Evolutionary conservation across 345 rosid species (phyloP).

Genomic region (Salix exigua): DNA sequence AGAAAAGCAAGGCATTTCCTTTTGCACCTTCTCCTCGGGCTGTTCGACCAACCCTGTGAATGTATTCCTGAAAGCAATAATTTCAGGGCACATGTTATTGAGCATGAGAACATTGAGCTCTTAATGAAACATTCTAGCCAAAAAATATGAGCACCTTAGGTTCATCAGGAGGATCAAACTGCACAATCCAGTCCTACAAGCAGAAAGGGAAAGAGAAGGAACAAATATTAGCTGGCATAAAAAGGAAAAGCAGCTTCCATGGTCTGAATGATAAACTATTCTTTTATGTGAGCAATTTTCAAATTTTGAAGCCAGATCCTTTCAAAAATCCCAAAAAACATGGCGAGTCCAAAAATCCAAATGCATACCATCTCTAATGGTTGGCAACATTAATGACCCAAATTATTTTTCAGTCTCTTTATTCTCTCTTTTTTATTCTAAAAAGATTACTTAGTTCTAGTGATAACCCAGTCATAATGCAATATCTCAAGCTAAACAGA

Average conservation of each 20-base stretch:
- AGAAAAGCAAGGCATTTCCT: slow-evolving; percentile 88
- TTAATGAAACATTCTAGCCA: background rate
- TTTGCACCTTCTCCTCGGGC: slow-evolving; percentile 98
- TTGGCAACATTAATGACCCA: no score
- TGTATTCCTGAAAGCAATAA: slow-evolving; percentile 67
- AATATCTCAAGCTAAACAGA: no score
- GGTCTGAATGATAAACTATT: background rate
- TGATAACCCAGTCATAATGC: no score
- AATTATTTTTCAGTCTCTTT: no score
- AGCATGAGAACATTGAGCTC: background rate
- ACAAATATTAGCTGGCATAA: background rate
- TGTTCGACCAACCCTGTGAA: slow-evolving; percentile 98
- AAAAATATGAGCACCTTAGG: slow-evolving; percentile 53
- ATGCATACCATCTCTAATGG: background rate
- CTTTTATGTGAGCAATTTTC: background rate
- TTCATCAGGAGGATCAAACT: slow-evolving; percentile 98
- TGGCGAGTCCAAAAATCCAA: background rate
- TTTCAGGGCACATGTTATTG: slow-evolving; percentile 2
- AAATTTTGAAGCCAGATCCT: background rate
- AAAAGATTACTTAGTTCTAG: no score
- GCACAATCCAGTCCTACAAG: slow-evolving; percentile 94
- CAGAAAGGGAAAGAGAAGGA: slow-evolving; percentile 1
- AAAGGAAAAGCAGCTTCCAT: background rate
- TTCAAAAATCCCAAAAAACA: background rate
- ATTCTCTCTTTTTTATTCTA: no score